Base-by-base conservation (phyloP, 495 filamentous ascomycete species). In the Opeltia flavorubescens region DNA sequence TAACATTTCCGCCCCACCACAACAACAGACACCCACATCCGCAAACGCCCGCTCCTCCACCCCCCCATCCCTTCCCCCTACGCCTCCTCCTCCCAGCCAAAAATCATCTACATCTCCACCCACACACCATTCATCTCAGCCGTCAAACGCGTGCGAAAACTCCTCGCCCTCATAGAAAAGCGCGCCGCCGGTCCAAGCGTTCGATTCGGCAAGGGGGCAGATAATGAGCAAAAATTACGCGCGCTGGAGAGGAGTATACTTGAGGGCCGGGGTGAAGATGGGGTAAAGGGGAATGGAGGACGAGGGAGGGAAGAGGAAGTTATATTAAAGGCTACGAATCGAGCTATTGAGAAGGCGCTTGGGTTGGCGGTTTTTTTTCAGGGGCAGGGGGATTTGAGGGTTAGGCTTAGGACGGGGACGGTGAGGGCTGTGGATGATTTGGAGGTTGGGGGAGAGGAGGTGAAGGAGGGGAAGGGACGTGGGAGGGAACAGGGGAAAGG, bases 91-190 rank as follows among this genome's bases (percentile, higher is more conserved):
- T 52, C 56, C 35, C 55, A 66, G 34, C 69, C 68, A 12, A 85
- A 84, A 61, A 62, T 78, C 51, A 70, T 98, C 69, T 94, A 94
- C 65, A 67, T 95, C n/a, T 80, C 81, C 8, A 61, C 76, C 39
- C 64, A 62, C 2, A 78, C 87, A 0, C 83, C 84, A 11, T 86
- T 94, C 69, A 80, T 93, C 62, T 76, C 80, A n/a, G 74, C 78
- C 11, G 72, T 94, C 13, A 85, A 86, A 62, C 85, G 88, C 50
- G 77, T 86, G 23, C 77, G 81, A 42, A 81, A 80, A 46, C 71
- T 84, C 11, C 78, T 95, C 12, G 55, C 53, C 2, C 71, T 79
- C 4, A 74, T 78, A 17, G 76, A 83, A 41, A 73, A 78, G 43
- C 76, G 84, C 47, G 63, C 66, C 5, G 71, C 68, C 31, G 60